phyloP scores from a whole-genome alignment of 352 stramenopile genomes.

The Blastocystis sp. region DNA sequence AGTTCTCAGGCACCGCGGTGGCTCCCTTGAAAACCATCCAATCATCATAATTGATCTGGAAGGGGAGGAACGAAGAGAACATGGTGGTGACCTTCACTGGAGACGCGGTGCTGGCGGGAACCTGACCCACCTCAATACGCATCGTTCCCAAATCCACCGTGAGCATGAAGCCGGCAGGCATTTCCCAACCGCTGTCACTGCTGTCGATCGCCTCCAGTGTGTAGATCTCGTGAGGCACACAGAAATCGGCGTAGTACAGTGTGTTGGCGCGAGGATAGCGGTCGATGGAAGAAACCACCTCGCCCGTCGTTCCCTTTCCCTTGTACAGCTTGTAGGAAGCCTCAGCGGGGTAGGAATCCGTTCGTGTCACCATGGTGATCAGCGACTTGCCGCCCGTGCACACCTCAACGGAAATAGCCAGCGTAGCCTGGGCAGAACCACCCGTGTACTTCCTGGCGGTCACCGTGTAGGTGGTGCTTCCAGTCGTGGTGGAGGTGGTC shows the following conservation, averaged over 20 bases:
- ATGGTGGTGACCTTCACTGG: neutral
- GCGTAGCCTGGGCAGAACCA: neutral
- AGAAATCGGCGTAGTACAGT: slow-evolving; percentile 17
- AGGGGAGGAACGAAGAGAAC: slow-evolving; percentile 29
- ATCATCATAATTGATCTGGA: slow-evolving; percentile 34
- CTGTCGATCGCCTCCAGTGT: slow-evolving; percentile 15
- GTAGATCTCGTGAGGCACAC: slow-evolving; percentile 25
- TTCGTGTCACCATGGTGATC: slow-evolving; percentile 26
- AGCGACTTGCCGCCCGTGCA: slow-evolving; percentile 24
- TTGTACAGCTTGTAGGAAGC: slow-evolving; percentile 22
- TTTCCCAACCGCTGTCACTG: neutral
- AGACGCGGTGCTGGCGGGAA: neutral
- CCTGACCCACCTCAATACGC: neutral
- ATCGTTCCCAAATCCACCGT: slow-evolving; percentile 27
- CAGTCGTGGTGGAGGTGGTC: neutral
- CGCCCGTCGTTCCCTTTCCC: neutral
- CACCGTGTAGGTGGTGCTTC: neutral
- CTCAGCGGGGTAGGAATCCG: neutral
- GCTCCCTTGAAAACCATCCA: slow-evolving; percentile 2
- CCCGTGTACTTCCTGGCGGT: slow-evolving; percentile 30
- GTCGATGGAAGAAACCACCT: neutral
- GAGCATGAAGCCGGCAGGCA: slow-evolving; percentile 1
- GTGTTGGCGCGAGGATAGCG: neutral
- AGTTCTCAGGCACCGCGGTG: neutral
- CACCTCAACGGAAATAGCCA: neutral